Evolutionary conservation across 441 rosid genomes (phyloP).

Genomic region (Erodium moschatum): DNA sequence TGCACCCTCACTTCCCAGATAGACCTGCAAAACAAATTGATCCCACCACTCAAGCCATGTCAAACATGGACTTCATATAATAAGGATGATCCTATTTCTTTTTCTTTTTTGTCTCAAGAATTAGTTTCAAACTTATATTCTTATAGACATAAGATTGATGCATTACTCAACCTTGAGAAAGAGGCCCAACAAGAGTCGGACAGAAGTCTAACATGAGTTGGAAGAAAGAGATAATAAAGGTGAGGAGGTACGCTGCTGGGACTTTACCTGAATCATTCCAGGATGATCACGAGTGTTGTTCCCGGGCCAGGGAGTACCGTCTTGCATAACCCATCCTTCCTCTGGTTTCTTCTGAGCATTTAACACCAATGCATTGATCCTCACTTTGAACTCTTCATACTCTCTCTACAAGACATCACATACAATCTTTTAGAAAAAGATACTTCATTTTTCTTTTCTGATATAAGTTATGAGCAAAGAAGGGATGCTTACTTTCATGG

Average conservation of each 20-base stretch:
- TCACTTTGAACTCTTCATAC: slow-evolving; percentile 90
- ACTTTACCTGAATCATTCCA: slow-evolving; percentile 90
- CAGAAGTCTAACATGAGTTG: too few relatives aligned
- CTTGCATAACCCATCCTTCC: slow-evolving; percentile 99
- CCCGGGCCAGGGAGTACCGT: slow-evolving; percentile 99
- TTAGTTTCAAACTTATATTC: too few relatives aligned
- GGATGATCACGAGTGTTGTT: slow-evolving; percentile 97
- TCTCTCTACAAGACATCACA: slow-evolving; percentile 56
- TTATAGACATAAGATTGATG: too few relatives aligned
- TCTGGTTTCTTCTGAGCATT: slow-evolving; percentile 88
- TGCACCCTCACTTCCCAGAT: slow-evolving; percentile 95
- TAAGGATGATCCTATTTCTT: too few relatives aligned
- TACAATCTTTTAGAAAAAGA: slow-evolving; percentile 10
- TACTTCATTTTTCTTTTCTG: neutral
- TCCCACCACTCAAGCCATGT: neutral
- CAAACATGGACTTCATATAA: neutral
- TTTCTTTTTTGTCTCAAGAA: too few relatives aligned
- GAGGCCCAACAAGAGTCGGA: too few relatives aligned
- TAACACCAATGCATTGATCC: slow-evolving; percentile 81
- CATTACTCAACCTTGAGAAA: too few relatives aligned
- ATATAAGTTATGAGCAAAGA: neutral
- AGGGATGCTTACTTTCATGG: slow-evolving; percentile 80
- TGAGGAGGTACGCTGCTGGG: too few relatives aligned
- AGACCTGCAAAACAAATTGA: slow-evolving; percentile 49
- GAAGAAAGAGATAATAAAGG: too few relatives aligned